Percentiles rank a stretch among this genome's conserved stretches.
Evolutionary conservation across 176 grass and related monocot genomes (phyloP).

Genomic region (Puya raimondii): DNA sequence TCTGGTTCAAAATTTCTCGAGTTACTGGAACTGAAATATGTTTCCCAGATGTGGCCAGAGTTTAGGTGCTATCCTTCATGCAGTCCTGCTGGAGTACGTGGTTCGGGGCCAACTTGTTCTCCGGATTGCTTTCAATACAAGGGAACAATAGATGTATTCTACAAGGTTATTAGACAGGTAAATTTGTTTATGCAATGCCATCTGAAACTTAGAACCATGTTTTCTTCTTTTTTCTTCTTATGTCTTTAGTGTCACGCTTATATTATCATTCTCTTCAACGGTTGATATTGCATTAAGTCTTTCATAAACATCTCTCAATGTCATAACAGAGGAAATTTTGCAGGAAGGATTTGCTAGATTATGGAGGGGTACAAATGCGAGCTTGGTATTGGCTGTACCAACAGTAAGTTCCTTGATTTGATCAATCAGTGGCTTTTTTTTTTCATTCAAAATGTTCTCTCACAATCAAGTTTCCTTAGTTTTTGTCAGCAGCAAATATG

Average conservation of each 20-base stretch:
- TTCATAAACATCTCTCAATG: neutral
- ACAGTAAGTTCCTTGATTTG: conserved; percentile 46
- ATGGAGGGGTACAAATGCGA: conserved; percentile 92
- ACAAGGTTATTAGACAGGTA: conserved; percentile 75
- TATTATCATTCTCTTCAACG: conserved; percentile 13
- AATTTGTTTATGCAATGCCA: neutral
- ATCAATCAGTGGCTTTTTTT: neutral
- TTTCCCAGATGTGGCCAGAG: conserved; percentile 82
- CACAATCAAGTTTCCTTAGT: no score
- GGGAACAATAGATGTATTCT: conserved; percentile 86
- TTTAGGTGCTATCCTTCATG: conserved; percentile 77
- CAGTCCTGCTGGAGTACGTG: conserved; percentile 43
- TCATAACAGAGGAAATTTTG: conserved; percentile 1
- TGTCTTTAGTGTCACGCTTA: conserved; percentile 3
- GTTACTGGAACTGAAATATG: conserved; percentile 30
- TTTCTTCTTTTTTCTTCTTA: neutral
- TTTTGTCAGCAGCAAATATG: no score
- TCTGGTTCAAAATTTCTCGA: neutral
- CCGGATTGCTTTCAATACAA: conserved; percentile 70
- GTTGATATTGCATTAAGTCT: neutral
- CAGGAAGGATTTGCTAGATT: conserved; percentile 82
- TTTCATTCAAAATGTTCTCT: no score
- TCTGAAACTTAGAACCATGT: neutral
- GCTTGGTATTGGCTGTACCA: conserved; percentile 69
- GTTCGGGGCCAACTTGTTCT: conserved; percentile 44